Evolutionary conservation across 2,329 filamentous ascomycete genomes (phyloP).

Genomic region (Pestalotiopsis sp.): DNA sequence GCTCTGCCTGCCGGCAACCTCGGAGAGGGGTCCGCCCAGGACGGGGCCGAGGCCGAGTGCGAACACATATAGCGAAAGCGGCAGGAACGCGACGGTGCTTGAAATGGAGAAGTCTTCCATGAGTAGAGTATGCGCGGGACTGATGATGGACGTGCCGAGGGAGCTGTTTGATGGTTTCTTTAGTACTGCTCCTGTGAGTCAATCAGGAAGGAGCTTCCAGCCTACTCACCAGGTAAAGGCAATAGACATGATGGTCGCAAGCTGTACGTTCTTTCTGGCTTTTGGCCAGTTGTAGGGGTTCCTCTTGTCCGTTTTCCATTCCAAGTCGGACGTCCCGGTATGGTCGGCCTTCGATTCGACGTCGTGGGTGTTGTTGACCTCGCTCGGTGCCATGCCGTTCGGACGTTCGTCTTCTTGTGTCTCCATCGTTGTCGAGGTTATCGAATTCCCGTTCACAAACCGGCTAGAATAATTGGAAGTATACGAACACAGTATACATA

Average conservation of each 20-base stretch:
- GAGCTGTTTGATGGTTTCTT: conserved; percentile 40
- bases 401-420: not conserved
- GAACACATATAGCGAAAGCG: conserved; percentile 61
- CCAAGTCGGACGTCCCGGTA: conserved; percentile 5
- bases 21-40: conserved; percentile 60
- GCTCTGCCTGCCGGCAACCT: conserved; percentile 56
- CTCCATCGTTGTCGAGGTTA: not conserved
- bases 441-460: not conserved
- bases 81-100: conserved; percentile 59
- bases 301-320: conserved; percentile 41
- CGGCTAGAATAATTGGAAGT: too few relatives aligned
- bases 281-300: conserved; percentile 56
- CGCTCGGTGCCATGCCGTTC: not conserved
- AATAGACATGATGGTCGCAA: conserved; percentile 38
- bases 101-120: conserved; percentile 56
- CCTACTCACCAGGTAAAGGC: conserved; percentile 41
- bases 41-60: conserved; percentile 64
- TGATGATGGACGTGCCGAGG: conserved; percentile 57
- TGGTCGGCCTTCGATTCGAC: not conserved
- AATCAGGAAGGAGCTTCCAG: conserved; percentile 1
- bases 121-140: conserved; percentile 47
- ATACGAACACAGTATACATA: too few relatives aligned
- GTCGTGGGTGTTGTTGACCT: not conserved
- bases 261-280: conserved; percentile 41
- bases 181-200: not conserved